A percentile compares a stretch with the other conserved stretches of the same genome.
These are phyloP conservation scores for Mycena haematopus DNA, from an alignment of 768 basidiomycete species.

Conservation along the genomic window DNA sequence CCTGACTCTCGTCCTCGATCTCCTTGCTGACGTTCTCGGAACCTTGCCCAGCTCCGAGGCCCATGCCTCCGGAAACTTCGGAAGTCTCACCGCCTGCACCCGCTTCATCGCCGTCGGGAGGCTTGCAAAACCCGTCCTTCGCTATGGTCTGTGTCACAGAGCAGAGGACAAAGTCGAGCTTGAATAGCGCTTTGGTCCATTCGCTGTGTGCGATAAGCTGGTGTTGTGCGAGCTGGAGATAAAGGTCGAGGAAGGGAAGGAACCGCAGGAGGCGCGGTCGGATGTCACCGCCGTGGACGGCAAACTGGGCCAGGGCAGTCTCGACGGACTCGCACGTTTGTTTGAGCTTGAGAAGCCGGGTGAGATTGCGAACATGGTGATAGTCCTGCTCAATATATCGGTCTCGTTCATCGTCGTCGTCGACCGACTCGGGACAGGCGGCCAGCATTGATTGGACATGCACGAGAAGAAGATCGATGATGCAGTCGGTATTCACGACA, in stretches of 20 bases:
- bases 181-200: slow-evolving; percentile 84
- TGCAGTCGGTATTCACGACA: slow-evolving; percentile 38
- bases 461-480: slow-evolving; percentile 71
- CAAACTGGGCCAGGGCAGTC: slow-evolving; percentile 45
- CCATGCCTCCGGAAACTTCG: slow-evolving; percentile 73
- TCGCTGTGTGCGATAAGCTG: slow-evolving; percentile 62
- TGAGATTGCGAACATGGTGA: slow-evolving; percentile 50
- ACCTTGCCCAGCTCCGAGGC: slow-evolving; percentile 88
- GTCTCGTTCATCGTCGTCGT: slow-evolving; percentile 42
- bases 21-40: slow-evolving; percentile 90
- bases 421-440: slow-evolving; percentile 39
- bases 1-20: slow-evolving; percentile 95
- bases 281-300: slow-evolving; percentile 40
- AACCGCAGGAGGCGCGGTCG: slow-evolving; percentile 48
- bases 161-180: slow-evolving; percentile 80
- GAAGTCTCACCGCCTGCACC: slow-evolving; percentile 55
- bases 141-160: slow-evolving; percentile 76
- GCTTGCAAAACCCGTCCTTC: slow-evolving; percentile 92
- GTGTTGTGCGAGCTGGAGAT: slow-evolving; percentile 59
- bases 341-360: slow-evolving; percentile 55
- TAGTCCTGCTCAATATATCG: slow-evolving; percentile 60
- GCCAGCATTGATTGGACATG: slow-evolving; percentile 66
- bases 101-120: slow-evolving; percentile 71
- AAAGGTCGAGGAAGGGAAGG: slow-evolving; percentile 79
- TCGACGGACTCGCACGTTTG: slow-evolving; percentile 50